phyloP scores from a whole-genome alignment of 768 basidiomycete species.

The Pleurotus ostreatus region DNA sequence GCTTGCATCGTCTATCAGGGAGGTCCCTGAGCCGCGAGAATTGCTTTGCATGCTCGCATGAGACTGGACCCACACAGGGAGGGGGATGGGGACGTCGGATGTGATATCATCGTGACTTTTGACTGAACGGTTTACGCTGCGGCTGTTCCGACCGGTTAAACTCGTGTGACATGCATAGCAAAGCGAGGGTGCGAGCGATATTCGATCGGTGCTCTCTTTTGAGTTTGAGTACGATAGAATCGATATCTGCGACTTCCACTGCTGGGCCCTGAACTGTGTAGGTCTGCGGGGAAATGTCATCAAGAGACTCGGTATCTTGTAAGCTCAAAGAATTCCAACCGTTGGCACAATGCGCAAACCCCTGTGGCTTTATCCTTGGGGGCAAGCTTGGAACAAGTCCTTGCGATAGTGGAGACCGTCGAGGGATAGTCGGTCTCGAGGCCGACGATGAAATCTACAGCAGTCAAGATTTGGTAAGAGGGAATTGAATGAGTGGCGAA shows the following conservation, averaged over 20 bases:
- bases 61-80: conserved; percentile 36
- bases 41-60: conserved; percentile 2
- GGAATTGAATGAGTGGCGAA: conserved; percentile 17
- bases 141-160: conserved; percentile 53
- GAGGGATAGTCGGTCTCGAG: conserved; percentile 83
- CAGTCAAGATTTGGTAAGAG: background rate
- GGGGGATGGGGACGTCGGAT: conserved; percentile 16
- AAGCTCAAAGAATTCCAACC: conserved; percentile 33
- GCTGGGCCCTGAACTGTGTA: conserved; percentile 57
- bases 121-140: conserved; percentile 25
- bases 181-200: conserved; percentile 35
- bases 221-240: conserved; percentile 48
- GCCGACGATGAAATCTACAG: conserved; percentile 71
- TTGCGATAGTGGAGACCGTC: conserved; percentile 79
- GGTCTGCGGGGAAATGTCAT: conserved; percentile 37
- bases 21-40: background rate
- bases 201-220: conserved; percentile 17
- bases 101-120: background rate
- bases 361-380: conserved; percentile 53
- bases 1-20: background rate
- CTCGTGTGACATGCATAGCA: conserved; percentile 65
- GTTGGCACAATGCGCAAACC: conserved; percentile 60
- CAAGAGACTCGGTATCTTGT: background rate
- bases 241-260: conserved; percentile 73
- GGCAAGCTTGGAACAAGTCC: conserved; percentile 74